These are phyloP conservation scores for Cutaneotrichosporon curvatum DNA, from an alignment of 1,284 basidiomycete species.

Conservation along the genomic window DNA sequence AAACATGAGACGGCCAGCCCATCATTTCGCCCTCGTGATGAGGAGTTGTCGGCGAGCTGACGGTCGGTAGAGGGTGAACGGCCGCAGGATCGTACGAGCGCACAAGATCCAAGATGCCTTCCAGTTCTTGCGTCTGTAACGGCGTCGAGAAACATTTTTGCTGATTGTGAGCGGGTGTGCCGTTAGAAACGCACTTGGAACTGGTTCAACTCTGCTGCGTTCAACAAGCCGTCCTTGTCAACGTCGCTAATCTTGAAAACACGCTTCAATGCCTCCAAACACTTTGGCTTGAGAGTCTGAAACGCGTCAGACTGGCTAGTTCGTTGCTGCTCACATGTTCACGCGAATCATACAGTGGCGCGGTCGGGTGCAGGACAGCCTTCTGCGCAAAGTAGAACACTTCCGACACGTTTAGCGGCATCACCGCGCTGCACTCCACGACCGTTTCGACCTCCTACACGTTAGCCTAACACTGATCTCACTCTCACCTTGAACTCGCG, in stretches of 20 bases:
- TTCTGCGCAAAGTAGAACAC: conserved; percentile 99
- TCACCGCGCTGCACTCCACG: conserved; percentile 88
- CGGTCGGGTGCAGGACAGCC: conserved; percentile 93
- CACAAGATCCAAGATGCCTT: conserved; percentile 82
- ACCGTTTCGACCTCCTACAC: conserved; percentile 92
- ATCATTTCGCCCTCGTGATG: conserved; percentile 4
- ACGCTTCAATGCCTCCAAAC: conserved; percentile 75
- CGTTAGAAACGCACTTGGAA: conserved; percentile 63
- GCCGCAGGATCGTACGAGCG: conserved; percentile 55
- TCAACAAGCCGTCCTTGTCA: conserved; percentile 88
- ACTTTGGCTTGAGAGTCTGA: conserved; percentile 70
- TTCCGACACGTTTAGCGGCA: conserved; percentile 87
- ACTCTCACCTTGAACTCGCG: conserved; percentile 82
- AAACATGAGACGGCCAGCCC: conserved; percentile 4
- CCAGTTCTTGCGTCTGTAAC: conserved; percentile 83
- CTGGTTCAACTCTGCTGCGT: conserved; percentile 86
- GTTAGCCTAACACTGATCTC: neutral
- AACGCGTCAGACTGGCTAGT: neutral
- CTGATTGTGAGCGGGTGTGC: conserved; percentile 44
- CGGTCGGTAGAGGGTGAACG: conserved; percentile 36
- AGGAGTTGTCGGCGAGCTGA: conserved; percentile 5
- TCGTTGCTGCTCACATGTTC: conserved; percentile 60
- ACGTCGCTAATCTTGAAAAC: conserved; percentile 95
- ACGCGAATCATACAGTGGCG: conserved; percentile 91
- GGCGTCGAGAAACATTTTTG: conserved; percentile 92